Evolutionary conservation across 177 flowering plant genomes (phyloP).

Genomic region (Tripterygium wilfordii): DNA sequence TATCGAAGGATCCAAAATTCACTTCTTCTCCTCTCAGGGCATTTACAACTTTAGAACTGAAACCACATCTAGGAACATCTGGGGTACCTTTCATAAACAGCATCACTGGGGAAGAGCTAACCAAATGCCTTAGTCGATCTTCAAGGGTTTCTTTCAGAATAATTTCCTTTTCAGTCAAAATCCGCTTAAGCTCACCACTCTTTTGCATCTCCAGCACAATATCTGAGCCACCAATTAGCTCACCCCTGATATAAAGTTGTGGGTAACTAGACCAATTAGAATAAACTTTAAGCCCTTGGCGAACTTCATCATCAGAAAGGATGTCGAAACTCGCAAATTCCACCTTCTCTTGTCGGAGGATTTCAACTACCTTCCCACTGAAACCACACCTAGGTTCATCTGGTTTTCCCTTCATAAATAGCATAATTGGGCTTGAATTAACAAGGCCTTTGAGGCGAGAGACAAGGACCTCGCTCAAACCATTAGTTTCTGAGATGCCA

Average conservation of each 20-base stretch:
- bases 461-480: conserved; percentile 43
- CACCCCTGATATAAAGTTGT: conserved; percentile 81
- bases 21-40: conserved; percentile 69
- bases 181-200: conserved; percentile 73
- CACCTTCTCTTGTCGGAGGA: conserved; percentile 70
- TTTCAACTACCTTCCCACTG: conserved; percentile 83
- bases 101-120: conserved; percentile 64
- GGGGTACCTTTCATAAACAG: conserved; percentile 95
- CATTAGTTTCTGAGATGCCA: conserved; percentile 54
- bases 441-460: conserved; percentile 49
- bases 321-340: conserved; percentile 71
- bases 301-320: conserved; percentile 82
- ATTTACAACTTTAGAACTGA: conserved; percentile 86
- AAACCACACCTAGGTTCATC: conserved; percentile 92
- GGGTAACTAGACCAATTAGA: conserved; percentile 99
- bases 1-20: conserved; percentile 79
- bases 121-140: conserved; percentile 54
- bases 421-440: conserved; percentile 64
- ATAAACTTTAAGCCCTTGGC: conserved; percentile 90
- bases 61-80: conserved; percentile 85
- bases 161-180: conserved; percentile 65
- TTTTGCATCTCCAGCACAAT: conserved; percentile 92
- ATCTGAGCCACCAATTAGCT: conserved; percentile 93
- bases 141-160: conserved; percentile 41
- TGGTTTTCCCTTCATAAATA: conserved; percentile 93